phyloP scores from a whole-genome alignment of 2,329 filamentous ascomycete species.

The Penicillium sp. region DNA sequence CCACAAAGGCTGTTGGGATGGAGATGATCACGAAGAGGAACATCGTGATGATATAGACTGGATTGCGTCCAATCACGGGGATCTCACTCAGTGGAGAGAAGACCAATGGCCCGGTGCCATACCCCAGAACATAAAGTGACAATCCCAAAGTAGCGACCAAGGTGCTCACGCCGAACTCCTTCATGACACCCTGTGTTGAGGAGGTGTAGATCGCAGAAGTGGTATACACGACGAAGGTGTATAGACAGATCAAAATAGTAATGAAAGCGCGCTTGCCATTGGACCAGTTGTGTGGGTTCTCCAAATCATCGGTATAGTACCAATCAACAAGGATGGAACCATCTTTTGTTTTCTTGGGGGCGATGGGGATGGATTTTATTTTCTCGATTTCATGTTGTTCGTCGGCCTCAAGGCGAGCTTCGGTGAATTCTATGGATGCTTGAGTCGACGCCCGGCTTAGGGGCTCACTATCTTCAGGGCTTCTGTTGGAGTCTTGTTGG shows the following conservation, averaged over 20 bases:
- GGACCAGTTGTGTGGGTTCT: constrained; percentile 34
- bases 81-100: constrained; percentile 67
- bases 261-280: constrained; percentile 26
- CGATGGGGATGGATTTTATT: constrained; percentile 29
- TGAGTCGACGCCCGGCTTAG: constrained; percentile 14
- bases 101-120: constrained; percentile 62
- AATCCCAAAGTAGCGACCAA: constrained; percentile 30
- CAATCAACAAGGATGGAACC: constrained; percentile 37
- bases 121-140: constrained; percentile 33
- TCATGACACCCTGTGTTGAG: constrained; percentile 23
- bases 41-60: constrained; percentile 66
- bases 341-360: constrained; percentile 32
- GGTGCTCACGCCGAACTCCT: constrained; percentile 26
- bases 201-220: constrained; percentile 33
- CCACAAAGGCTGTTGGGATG: constrained; percentile 61
- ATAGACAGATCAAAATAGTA: constrained; percentile 25
- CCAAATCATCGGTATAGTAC: constrained; percentile 27
- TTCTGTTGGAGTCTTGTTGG: not conserved
- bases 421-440: constrained; percentile 4
- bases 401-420: constrained; percentile 31
- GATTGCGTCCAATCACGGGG: constrained; percentile 63
- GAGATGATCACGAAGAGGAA: constrained; percentile 65
- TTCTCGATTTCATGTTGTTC: constrained; percentile 23
- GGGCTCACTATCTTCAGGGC: not conserved
- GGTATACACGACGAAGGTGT: constrained; percentile 39